These are phyloP conservation scores for Excoecaria cochinchinensis DNA, from an alignment of 345 rosid genomes.

Conservation along the genomic window DNA sequence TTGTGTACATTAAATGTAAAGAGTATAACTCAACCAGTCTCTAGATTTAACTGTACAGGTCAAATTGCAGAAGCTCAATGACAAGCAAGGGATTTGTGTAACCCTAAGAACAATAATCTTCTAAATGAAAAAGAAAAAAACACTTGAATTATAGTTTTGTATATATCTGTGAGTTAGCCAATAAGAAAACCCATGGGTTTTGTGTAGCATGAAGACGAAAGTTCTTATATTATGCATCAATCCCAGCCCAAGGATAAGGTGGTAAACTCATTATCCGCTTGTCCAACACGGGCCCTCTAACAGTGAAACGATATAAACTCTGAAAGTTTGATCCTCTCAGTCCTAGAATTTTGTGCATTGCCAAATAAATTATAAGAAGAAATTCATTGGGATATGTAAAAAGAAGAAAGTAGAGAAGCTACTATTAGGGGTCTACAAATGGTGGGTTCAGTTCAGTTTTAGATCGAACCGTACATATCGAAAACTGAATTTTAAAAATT, in stretches of 20 bases:
- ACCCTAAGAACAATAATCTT: too few relatives aligned
- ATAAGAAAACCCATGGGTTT: neutral
- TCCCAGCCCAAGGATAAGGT: conserved; percentile 75
- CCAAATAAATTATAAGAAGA: conserved; percentile 2
- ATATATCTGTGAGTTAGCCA: neutral
- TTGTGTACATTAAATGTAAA: too few relatives aligned
- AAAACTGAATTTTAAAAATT: too few relatives aligned
- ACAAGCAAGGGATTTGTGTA: too few relatives aligned
- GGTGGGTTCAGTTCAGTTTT: too few relatives aligned
- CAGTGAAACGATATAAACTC: conserved; percentile 81
- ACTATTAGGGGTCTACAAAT: too few relatives aligned
- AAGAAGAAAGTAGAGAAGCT: neutral
- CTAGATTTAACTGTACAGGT: too few relatives aligned
- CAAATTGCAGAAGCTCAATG: too few relatives aligned
- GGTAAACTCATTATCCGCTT: conserved; percentile 88
- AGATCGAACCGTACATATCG: too few relatives aligned
- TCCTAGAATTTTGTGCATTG: conserved; percentile 78
- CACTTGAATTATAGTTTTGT: too few relatives aligned
- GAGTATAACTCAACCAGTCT: too few relatives aligned
- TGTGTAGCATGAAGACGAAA: neutral
- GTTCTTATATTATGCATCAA: conserved; percentile 44
- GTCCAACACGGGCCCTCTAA: conserved; percentile 80
- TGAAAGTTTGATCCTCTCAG: conserved; percentile 60
- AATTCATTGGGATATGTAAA: neutral
- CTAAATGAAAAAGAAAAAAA: too few relatives aligned